Evolutionary conservation across 169 alveolate genomes (phyloP).

Genomic region (Eimeria falciformis): DNA sequence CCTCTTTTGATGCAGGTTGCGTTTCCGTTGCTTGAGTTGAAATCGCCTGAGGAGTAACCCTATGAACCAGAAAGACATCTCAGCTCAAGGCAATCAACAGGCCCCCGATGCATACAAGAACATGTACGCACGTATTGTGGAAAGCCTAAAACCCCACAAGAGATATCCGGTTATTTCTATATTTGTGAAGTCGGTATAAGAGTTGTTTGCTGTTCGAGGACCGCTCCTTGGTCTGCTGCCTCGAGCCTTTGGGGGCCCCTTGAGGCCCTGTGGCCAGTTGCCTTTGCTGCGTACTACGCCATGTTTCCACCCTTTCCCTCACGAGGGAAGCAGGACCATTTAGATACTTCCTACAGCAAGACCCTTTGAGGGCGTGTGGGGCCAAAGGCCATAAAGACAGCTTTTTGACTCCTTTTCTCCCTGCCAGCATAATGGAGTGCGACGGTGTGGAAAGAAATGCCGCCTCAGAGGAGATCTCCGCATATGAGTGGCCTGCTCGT

Average conservation of each 20-base stretch:
- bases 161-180: not conserved
- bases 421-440: not conserved
- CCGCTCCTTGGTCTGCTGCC: not conserved
- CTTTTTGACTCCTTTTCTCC: too few species aligned
- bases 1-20: not conserved
- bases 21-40: not conserved
- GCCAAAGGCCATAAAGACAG: too few species aligned
- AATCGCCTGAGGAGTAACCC: not conserved
- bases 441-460: not conserved
- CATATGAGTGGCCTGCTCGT: not conserved
- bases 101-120: not conserved
- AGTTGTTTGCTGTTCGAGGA: not conserved
- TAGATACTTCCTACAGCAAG: not conserved
- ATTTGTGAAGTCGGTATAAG: not conserved
- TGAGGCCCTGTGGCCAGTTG: not conserved
- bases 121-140: not conserved
- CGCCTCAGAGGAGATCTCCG: not conserved
- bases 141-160: not conserved
- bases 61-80: too few species aligned
- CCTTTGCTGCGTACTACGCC: not conserved
- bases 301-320: not conserved
- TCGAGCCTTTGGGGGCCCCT: not conserved
- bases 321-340: not conserved
- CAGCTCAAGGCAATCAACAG: too few species aligned
- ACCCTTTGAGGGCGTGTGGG: not conserved